Evolutionary conservation across 2,329 filamentous ascomycete genomes (phyloP).

Genomic region (Aureobasidium lini): DNA sequence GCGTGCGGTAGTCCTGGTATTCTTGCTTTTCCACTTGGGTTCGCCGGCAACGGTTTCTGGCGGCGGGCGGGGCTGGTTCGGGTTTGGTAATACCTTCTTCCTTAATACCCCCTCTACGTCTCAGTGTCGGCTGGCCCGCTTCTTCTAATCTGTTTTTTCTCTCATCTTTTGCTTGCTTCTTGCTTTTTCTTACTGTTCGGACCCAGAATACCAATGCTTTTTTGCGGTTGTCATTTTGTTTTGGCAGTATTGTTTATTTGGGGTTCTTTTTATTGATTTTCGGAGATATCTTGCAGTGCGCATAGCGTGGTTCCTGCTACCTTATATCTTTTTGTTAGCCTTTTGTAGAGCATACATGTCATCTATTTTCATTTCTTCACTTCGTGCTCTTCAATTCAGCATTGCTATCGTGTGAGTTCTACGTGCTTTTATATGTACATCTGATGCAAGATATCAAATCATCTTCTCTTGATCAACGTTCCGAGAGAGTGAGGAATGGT

Average conservation of each 20-base stretch:
- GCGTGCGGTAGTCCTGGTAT: constrained; percentile 7
- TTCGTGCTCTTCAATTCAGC: background rate
- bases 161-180: constrained; percentile 10
- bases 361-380: background rate
- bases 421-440: background rate
- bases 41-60: constrained; percentile 9
- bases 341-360: constrained; percentile 12
- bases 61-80: background rate
- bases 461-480: constrained; percentile 24
- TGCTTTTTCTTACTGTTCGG: constrained; percentile 22
- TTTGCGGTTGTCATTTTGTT: background rate
- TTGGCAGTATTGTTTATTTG: background rate
- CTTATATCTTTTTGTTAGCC: background rate
- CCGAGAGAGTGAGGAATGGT: constrained; percentile 29
- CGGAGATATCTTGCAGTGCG: constrained; percentile 10
- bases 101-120: constrained; percentile 12
- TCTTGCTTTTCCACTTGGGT: constrained; percentile 10
- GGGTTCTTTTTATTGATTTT: constrained; percentile 3
- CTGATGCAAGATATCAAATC: background rate
- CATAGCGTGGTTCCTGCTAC: constrained; percentile 16
- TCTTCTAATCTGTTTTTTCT: constrained; percentile 20
- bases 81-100: constrained; percentile 14
- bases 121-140: constrained; percentile 29
- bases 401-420: background rate
- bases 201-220: constrained; percentile 26